These are phyloP conservation scores for Dryadomyces quercus-mongolicae DNA, from an alignment of 2,329 filamentous ascomycete genomes.

Conservation along the genomic window DNA sequence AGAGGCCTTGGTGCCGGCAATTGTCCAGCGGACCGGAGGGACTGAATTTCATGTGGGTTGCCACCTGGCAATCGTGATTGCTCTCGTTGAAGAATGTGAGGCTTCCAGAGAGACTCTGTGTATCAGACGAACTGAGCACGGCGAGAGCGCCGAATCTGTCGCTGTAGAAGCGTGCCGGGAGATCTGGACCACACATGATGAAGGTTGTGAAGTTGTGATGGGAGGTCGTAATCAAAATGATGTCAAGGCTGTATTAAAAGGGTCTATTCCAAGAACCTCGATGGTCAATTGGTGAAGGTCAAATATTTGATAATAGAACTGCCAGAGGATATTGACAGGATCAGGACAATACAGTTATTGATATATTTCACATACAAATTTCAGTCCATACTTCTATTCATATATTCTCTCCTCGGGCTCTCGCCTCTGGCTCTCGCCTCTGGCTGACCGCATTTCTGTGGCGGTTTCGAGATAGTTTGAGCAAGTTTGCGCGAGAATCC, in stretches of 20 bases:
- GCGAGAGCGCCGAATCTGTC: conserved; percentile 12
- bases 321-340: no score
- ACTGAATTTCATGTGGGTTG: conserved; percentile 10
- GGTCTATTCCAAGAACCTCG: no score
- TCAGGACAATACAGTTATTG: no score
- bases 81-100: conserved; percentile 11
- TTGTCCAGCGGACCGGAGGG: background rate
- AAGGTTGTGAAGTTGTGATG: background rate
- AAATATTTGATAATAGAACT: no score
- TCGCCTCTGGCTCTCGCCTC: no score
- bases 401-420: no score
- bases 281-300: no score
- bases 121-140: conserved; percentile 3
- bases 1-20: background rate
- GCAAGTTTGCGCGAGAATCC: conserved; percentile 4
- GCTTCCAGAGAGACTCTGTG: conserved; percentile 4
- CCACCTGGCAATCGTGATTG: conserved; percentile 9
- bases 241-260: background rate
- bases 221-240: no score
- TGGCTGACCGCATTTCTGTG: no score
- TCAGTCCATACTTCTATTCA: no score
- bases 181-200: conserved; percentile 10
- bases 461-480: conserved; percentile 9
- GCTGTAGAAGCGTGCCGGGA: conserved; percentile 3
- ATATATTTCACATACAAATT: no score